Evolutionary conservation across 1,284 basidiomycete species (phyloP).

Genomic region (Cryptococcus hybrid): DNA sequence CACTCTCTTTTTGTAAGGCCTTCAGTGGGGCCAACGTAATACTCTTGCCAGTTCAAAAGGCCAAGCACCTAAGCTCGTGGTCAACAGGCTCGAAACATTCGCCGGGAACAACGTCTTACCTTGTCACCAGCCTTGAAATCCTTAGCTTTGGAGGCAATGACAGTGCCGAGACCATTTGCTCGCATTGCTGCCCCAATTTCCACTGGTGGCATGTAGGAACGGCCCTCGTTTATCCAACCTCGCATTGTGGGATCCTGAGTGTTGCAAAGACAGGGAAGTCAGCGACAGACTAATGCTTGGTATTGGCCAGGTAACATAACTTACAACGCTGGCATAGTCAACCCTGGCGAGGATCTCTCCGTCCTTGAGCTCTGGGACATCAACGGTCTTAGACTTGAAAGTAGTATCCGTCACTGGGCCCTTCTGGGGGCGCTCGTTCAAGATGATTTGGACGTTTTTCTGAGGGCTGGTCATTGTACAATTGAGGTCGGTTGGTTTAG

Average conservation of each 20-base stretch:
- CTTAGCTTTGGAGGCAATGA: constrained; percentile 59
- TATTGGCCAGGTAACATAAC: constrained; percentile 6
- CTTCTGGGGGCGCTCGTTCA: constrained; percentile 64
- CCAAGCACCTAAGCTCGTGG: constrained; percentile 17
- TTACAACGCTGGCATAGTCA: constrained; percentile 65
- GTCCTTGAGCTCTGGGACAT: constrained; percentile 56
- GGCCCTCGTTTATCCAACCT: constrained; percentile 68
- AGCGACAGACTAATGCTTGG: background rate
- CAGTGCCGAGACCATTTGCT: constrained; percentile 64
- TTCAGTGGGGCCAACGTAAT: constrained; percentile 62
- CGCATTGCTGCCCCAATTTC: constrained; percentile 81
- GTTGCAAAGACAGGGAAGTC: background rate
- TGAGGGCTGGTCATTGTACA: constrained; percentile 3
- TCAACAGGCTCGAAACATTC: background rate
- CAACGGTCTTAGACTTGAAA: constrained; percentile 60
- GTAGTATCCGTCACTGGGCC: constrained; percentile 65
- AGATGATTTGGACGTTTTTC: constrained; percentile 63
- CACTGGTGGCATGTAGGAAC: constrained; percentile 60
- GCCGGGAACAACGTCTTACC: constrained; percentile 50
- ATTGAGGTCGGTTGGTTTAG: background rate
- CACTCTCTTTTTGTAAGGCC: constrained; percentile 59
- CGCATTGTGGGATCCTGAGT: constrained; percentile 75
- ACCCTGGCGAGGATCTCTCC: constrained; percentile 68
- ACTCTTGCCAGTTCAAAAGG: constrained; percentile 71
- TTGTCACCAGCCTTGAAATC: constrained; percentile 63